Conservation (phyloP, 352 stramenopile species). For the Globisporangium takayamanum region DNA sequence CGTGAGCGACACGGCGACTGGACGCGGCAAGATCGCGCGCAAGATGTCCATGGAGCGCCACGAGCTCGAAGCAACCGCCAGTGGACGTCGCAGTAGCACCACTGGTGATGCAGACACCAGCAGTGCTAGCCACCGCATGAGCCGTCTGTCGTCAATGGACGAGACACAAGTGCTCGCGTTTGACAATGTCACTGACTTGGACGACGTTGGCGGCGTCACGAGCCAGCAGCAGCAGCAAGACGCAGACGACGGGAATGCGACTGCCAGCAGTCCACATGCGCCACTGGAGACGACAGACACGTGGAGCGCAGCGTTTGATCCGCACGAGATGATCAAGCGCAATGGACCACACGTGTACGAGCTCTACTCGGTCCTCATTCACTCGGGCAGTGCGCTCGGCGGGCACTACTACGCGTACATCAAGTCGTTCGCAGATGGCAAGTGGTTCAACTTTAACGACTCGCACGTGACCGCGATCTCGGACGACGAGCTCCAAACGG, state of each 20-base stretch:
- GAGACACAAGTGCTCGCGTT: slow-evolving; percentile 52
- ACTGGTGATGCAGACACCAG: background rate
- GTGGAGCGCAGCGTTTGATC: slow-evolving; percentile 68
- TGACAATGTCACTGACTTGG: slow-evolving; percentile 14
- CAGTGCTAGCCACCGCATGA: slow-evolving; percentile 12
- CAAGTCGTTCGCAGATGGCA: slow-evolving; percentile 70
- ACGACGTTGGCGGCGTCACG: slow-evolving; percentile 1
- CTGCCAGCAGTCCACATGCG: too few species aligned
- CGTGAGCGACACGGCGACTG: slow-evolving; percentile 42
- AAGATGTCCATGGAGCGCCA: slow-evolving; percentile 87
- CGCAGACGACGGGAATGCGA: background rate
- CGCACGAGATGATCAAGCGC: slow-evolving; percentile 49
- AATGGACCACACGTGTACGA: slow-evolving; percentile 83
- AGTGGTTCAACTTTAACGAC: slow-evolving; percentile 89
- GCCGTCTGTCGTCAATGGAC: slow-evolving; percentile 70
- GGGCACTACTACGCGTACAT: slow-evolving; percentile 95
- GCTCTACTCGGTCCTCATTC: slow-evolving; percentile 90
- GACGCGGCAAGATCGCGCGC: slow-evolving; percentile 54
- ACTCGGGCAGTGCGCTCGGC: slow-evolving; percentile 87
- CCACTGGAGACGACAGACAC: slow-evolving; percentile 30
- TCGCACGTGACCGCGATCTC: slow-evolving; percentile 75
- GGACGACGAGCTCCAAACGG: slow-evolving; percentile 68
- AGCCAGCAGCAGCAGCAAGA: slow-evolving; percentile 12
- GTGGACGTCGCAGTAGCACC: slow-evolving; percentile 5
- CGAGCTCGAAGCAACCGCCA: slow-evolving; percentile 40